Conservation (phyloP, 768 basidiomycete species). For the Rhodotorula sphaerocarpa region DNA sequence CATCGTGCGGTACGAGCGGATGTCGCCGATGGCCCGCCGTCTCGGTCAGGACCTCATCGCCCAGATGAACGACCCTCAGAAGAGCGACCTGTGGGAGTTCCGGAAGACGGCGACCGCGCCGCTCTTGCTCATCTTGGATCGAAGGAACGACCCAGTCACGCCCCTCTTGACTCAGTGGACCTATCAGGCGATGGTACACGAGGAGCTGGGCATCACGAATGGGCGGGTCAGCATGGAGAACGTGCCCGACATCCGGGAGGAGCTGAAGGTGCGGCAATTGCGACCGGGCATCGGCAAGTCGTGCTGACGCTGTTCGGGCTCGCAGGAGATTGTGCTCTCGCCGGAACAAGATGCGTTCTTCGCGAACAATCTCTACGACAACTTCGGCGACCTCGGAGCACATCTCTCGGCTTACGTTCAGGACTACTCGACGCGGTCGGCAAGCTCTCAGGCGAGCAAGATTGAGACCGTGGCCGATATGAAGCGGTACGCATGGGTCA, state of each 20-base stretch:
- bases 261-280: slow-evolving; percentile 74
- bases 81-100: slow-evolving; percentile 83
- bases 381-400: slow-evolving; percentile 92
- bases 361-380: slow-evolving; percentile 76
- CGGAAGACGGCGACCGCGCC: slow-evolving; percentile 79
- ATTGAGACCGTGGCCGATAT: slow-evolving; percentile 94
- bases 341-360: slow-evolving; percentile 89
- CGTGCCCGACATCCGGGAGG: slow-evolving; percentile 77
- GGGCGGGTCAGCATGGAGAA: slow-evolving; percentile 76
- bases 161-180: slow-evolving; percentile 97
- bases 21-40: slow-evolving; percentile 85
- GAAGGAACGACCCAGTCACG: slow-evolving; percentile 93
- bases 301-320: neutral
- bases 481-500: slow-evolving; percentile 55
- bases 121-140: slow-evolving; percentile 80
- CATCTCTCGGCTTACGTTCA: slow-evolving; percentile 86
- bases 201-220: slow-evolving; percentile 84
- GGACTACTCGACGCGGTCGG: slow-evolving; percentile 65
- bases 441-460: slow-evolving; percentile 62
- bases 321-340: slow-evolving; percentile 88
- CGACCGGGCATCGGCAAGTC: no score
- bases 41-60: slow-evolving; percentile 80
- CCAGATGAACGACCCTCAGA: slow-evolving; percentile 58
- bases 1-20: slow-evolving; percentile 83
- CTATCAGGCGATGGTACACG: slow-evolving; percentile 99